Evolutionary conservation across 495 filamentous ascomycete genomes (phyloP).

Genomic region (Trichoderma reesei): DNA sequence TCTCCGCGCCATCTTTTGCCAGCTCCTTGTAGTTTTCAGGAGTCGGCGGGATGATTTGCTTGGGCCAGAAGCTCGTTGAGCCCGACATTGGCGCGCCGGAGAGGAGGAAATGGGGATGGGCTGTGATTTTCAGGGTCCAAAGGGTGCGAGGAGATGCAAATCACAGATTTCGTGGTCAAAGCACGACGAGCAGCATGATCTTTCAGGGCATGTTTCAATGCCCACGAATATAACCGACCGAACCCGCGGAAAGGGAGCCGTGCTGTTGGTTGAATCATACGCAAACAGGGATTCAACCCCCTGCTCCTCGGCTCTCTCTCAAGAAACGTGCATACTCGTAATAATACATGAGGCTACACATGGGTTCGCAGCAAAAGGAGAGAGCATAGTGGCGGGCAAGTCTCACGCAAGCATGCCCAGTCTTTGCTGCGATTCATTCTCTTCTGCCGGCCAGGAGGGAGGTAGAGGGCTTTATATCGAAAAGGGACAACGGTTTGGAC

Average conservation of each 20-base stretch:
- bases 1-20: conserved; percentile 11
- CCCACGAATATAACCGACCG: background rate
- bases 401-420: background rate
- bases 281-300: background rate
- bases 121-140: background rate
- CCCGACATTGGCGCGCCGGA: background rate
- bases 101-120: background rate
- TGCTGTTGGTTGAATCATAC: background rate
- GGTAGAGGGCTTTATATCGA: too few relatives aligned
- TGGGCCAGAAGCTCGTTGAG: conserved; percentile 14
- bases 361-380: background rate
- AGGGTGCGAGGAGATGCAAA: background rate
- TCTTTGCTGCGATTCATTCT: too few relatives aligned
- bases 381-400: background rate
- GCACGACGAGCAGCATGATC: background rate
- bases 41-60: conserved; percentile 14
- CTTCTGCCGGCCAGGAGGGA: too few relatives aligned
- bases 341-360: background rate
- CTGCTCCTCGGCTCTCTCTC: background rate
- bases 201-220: background rate
- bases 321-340: background rate
- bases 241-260: background rate
- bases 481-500: too few relatives aligned
- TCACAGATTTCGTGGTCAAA: background rate
- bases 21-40: conserved; percentile 16